Evolutionary conservation across 1,284 basidiomycete genomes (phyloP).

Genomic region (Austroboletus sp.): DNA sequence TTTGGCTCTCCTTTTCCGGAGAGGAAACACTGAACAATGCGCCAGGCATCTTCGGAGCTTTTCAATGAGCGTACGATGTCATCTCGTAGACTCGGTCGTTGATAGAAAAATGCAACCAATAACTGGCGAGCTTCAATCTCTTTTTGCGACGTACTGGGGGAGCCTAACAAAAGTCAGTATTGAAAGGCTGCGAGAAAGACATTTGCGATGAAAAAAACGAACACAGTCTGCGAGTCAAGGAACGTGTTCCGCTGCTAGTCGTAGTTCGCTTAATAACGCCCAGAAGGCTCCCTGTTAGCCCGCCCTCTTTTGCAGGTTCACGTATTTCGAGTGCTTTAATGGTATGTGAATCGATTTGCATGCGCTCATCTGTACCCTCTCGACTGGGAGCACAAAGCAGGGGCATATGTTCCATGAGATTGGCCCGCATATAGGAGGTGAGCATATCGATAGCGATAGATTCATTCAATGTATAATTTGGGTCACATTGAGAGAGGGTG

Average conservation of each 20-base stretch:
- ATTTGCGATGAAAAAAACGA: slow-evolving; percentile 25
- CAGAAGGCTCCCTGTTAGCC: slow-evolving; percentile 68
- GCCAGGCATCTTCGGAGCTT: slow-evolving; percentile 64
- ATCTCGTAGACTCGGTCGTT: slow-evolving; percentile 57
- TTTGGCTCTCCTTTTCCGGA: slow-evolving; percentile 60
- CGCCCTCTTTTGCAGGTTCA: slow-evolving; percentile 70
- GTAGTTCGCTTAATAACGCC: slow-evolving; percentile 73
- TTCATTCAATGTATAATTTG: slow-evolving; percentile 40
- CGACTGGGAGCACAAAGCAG: slow-evolving; percentile 52
- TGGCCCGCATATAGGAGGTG: slow-evolving; percentile 61
- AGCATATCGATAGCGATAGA: slow-evolving; percentile 58
- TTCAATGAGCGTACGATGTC: slow-evolving; percentile 60
- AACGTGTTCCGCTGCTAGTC: slow-evolving; percentile 74
- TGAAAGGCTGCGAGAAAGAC: slow-evolving; percentile 7
- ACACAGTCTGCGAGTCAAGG: slow-evolving; percentile 75
- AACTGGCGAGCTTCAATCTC: slow-evolving; percentile 74
- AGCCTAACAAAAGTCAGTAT: slow-evolving; percentile 43
- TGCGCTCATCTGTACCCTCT: slow-evolving; percentile 53
- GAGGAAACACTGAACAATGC: slow-evolving; percentile 75
- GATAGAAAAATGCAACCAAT: slow-evolving; percentile 71
- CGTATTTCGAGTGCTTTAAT: slow-evolving; percentile 84
- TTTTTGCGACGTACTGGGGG: slow-evolving; percentile 73
- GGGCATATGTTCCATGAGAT: slow-evolving; percentile 79
- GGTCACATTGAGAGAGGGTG: slow-evolving; percentile 2
- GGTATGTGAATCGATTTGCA: slow-evolving; percentile 89